Percentiles rank a stretch among this genome's conserved stretches.
phyloP scores from a whole-genome alignment of 257 asterid genomes.

The Fraxinus anomala region DNA sequence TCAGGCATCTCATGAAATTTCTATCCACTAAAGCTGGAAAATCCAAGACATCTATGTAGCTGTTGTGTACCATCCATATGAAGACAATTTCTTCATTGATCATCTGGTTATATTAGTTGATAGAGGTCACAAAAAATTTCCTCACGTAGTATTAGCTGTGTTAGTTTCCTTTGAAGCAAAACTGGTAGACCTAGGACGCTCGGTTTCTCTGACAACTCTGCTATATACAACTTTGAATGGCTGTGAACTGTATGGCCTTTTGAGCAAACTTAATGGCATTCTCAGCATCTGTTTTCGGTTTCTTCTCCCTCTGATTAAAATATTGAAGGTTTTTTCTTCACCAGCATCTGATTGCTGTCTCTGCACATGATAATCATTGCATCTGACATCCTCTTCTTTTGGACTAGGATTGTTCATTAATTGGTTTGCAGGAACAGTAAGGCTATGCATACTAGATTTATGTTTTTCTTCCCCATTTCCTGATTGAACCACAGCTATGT shows the following conservation, averaged over 20 bases:
- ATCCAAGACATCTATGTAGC: constrained; percentile 17
- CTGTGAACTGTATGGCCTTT: constrained; percentile 79
- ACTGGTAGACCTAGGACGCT: constrained; percentile 57
- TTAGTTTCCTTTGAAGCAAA: constrained; percentile 53
- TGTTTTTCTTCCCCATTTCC: constrained; percentile 41
- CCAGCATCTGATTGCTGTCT: constrained; percentile 47
- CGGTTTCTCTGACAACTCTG: constrained; percentile 85
- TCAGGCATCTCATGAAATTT: constrained; percentile 32
- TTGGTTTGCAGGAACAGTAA: constrained; percentile 42
- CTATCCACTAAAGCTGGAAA: constrained; percentile 35
- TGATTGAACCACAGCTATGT: constrained; percentile 39
- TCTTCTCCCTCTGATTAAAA: constrained; percentile 85
- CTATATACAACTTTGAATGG: constrained; percentile 84
- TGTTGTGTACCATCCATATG: constrained; percentile 10
- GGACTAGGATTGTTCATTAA: constrained; percentile 35
- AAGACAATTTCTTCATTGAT: constrained; percentile 34
- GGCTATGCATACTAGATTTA: constrained; percentile 38
- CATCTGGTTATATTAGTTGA: constrained; percentile 32
- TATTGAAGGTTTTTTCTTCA: constrained; percentile 70
- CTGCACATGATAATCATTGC: constrained; percentile 38
- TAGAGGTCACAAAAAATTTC: constrained; percentile 25
- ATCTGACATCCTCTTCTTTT: constrained; percentile 42
- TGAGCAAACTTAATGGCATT: constrained; percentile 90
- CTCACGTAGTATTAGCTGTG: constrained; percentile 50
- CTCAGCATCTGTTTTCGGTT: constrained; percentile 81